phyloP scores from a whole-genome alignment of 345 rosid species.

The Gossypium raimondii region DNA sequence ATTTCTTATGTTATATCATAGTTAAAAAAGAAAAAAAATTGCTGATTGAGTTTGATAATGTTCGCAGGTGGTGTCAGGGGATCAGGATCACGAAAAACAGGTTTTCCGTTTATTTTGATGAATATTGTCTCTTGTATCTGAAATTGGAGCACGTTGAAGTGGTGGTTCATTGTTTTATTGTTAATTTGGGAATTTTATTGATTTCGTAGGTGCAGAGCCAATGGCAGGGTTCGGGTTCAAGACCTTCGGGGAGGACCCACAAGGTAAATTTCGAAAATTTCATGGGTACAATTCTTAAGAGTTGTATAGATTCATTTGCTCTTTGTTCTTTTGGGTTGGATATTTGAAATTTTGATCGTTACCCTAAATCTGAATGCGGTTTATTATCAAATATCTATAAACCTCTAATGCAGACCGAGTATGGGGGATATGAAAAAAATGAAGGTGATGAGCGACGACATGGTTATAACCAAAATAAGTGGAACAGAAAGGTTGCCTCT shows the following conservation, averaged over 20 bases:
- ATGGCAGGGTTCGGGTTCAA: slow-evolving; percentile 28
- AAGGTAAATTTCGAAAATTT: slow-evolving; percentile 25
- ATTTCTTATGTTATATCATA: no score
- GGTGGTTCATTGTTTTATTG: neutral
- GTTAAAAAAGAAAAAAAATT: no score
- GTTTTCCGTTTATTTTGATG: slow-evolving; percentile 12
- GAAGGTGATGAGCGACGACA: slow-evolving; percentile 23
- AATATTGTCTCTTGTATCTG: neutral
- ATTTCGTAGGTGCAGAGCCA: slow-evolving; percentile 25
- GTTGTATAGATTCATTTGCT: neutral
- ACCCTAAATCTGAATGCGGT: neutral
- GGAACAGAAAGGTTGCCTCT: slow-evolving; percentile 33
- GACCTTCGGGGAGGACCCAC: slow-evolving; percentile 37
- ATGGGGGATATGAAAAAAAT: slow-evolving; percentile 26
- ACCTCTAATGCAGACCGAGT: slow-evolving; percentile 20
- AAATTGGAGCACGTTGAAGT: neutral
- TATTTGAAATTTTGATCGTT: neutral
- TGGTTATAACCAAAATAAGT: slow-evolving; percentile 24
- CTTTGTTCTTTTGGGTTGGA: neutral
- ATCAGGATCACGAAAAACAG: slow-evolving; percentile 35
- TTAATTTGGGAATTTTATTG: neutral
- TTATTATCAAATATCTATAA: neutral
- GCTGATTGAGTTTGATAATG: slow-evolving; percentile 2
- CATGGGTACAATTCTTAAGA: neutral
- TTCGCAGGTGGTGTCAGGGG: slow-evolving; percentile 72